Percentiles rank a stretch among this genome's conserved stretches.
Conservation (phyloP, 1,284 basidiomycete species). For the Tilletia setariae region DNA sequence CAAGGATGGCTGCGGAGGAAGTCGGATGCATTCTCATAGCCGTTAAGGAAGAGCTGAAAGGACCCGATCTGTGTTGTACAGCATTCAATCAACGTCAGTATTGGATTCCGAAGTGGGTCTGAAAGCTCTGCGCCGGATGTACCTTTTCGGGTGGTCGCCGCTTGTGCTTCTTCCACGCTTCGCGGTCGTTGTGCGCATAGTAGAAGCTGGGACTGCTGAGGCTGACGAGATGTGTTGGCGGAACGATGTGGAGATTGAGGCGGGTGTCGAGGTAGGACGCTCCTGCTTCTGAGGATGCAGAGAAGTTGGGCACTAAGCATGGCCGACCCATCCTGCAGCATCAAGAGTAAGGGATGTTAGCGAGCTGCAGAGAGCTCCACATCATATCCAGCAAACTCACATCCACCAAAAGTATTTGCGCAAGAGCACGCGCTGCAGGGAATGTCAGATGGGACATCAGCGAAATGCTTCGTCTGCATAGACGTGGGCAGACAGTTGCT, state of each 20-base stretch:
- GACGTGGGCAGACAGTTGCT: too few species aligned
- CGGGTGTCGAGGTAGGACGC: constrained; percentile 78
- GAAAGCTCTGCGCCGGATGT: neutral
- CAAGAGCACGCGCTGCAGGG: constrained; percentile 37
- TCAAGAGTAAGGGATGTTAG: neutral
- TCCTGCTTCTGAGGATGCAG: constrained; percentile 67
- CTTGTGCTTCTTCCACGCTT: constrained; percentile 31
- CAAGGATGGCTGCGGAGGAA: constrained; percentile 80
- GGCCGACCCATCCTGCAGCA: constrained; percentile 46
- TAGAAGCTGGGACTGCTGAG: constrained; percentile 62
- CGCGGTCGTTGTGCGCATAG: constrained; percentile 45
- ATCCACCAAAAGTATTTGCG: constrained; percentile 53
- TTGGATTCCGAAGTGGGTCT: constrained; percentile 78
- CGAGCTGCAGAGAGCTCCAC: too few species aligned
- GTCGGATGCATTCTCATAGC: constrained; percentile 79
- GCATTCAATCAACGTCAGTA: constrained; percentile 66
- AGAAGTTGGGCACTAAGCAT: constrained; percentile 52
- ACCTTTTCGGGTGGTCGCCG: constrained; percentile 34
- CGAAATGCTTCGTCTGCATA: neutral
- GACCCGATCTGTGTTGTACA: constrained; percentile 76
- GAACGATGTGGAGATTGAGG: constrained; percentile 74
- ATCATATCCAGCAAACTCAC: neutral
- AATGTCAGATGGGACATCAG: constrained; percentile 18
- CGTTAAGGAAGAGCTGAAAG: constrained; percentile 81
- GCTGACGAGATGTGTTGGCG: constrained; percentile 76